Evolutionary conservation across 2,329 filamentous ascomycete species (phyloP).

Genomic region (Zymoseptoria pseudotritici): DNA sequence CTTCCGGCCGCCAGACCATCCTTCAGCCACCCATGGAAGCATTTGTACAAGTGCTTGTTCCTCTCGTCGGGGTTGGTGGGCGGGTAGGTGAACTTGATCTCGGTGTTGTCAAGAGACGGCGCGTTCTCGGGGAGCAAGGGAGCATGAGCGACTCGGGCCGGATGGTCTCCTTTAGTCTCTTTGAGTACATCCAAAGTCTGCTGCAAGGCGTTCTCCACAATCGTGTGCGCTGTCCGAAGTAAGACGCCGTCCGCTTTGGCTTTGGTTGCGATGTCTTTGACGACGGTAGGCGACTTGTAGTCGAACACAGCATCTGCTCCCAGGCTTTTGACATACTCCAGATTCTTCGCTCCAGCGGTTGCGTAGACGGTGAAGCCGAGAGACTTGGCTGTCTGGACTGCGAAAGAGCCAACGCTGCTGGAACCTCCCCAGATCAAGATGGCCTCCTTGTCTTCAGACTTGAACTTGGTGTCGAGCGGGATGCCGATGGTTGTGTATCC

Average conservation of each 20-base stretch:
- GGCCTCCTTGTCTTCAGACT: slow-evolving; percentile 20
- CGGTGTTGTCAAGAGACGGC: not conserved
- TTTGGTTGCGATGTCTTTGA: not conserved
- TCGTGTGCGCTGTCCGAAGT: not conserved
- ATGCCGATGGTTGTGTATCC: slow-evolving; percentile 25
- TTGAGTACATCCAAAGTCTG: not conserved
- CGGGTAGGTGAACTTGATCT: not conserved
- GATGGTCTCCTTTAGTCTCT: not conserved
- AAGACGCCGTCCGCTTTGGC: not conserved
- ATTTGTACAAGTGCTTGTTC: not conserved
- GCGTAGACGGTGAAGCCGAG: slow-evolving; percentile 36
- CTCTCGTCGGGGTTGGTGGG: not conserved
- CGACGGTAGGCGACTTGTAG: slow-evolving; percentile 25
- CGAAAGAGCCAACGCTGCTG: slow-evolving; percentile 37
- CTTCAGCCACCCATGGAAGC: not conserved
- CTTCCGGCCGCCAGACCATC: not conserved
- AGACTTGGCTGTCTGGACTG: slow-evolving; percentile 36
- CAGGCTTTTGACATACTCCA: slow-evolving; percentile 31
- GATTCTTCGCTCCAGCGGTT: slow-evolving; percentile 34
- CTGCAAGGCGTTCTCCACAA: not conserved
- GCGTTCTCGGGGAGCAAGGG: not conserved
- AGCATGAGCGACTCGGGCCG: not conserved
- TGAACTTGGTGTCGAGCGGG: slow-evolving; percentile 16
- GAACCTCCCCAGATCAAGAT: slow-evolving; percentile 41
- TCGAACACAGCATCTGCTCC: slow-evolving; percentile 37